Evolutionary conservation across 2,329 filamentous ascomycete genomes (phyloP), one percentile per base, ranked within the genome.

Genomic region (Alternaria ethzedia): DNA sequence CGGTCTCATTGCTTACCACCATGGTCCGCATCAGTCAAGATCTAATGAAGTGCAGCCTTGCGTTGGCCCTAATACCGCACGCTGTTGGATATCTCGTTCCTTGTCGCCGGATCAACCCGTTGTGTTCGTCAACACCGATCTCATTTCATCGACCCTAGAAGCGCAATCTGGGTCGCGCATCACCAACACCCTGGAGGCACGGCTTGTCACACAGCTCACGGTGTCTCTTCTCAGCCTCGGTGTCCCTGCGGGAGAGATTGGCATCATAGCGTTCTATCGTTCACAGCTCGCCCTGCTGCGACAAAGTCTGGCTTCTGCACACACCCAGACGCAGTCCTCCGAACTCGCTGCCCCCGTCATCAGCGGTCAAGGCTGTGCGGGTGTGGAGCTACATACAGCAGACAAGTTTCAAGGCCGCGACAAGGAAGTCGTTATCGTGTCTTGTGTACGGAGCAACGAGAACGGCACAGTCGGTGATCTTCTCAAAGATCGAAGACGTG

Each of bases 401-500:
- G 96, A 99, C 81, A 93, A 95, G 47, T 99, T 97, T 80, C 96
- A 99, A 78, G 96, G 96, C 7, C 88, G 96, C 10, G 96, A 99
- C 81, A 99, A 99, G 78, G 94, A 97, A 75, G 90, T 97, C 3
- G 88, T 98, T 1, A 88, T 99, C 13, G 86, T 99, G 9, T 93
- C 89, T 59, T 90, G 97, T 28, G 96, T 98, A 13, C 88, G 96
- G 28, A 95, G 89, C 77, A 99, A 99, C 73, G 89, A 94, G 21
- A 86, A 87, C 1, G 88, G 90, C 66, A 88, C 87, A 54, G 94
- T 99, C n/a, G 96, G 96, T 17, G 96, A 98, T 59, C 80, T 99
- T 49, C 84, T 99, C 26, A 92, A 91, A 64, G 96, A 99, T 79
- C 96, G 94, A 91, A 85, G 96, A 59, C 85, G 96, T 52, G 94